Base-by-base conservation (phyloP, 1,284 basidiomycete species). In the Papiliotrema laurentii region DNA sequence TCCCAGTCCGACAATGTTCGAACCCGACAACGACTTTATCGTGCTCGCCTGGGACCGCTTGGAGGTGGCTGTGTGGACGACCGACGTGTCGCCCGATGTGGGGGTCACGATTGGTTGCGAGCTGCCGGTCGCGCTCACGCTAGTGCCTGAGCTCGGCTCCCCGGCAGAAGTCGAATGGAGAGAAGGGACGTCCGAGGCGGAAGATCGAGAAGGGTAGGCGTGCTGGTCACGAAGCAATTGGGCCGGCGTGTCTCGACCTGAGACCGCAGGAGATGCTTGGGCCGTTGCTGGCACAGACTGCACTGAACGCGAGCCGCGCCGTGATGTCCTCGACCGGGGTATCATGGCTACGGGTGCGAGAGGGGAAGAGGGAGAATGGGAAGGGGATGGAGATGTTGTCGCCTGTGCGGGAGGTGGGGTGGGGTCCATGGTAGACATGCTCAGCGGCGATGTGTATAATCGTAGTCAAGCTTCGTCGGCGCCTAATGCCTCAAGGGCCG, bases 341-440 rank as follows among this genome's bases (percentile, higher is more conserved):
- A 42, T 26, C 40, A 42, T 42, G 40, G 40, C 26, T 16, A 42
- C 26, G 16, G 40, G 40, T 4, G 40, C 40, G 10, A 42, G 24
- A 19, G 40, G 40, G 26, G 40, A 42, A 6, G 40, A n/a, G n/a
- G n/a, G n/a, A n/a, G n/a, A n/a, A n/a, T n/a, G n/a, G n/a, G n/a
- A n/a, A n/a, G n/a, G n/a, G n/a, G n/a, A n/a, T n/a, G n/a, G n/a
- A n/a, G n/a, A n/a, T n/a, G n/a, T n/a, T n/a, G n/a, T n/a, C n/a
- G n/a, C n/a, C n/a, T n/a, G n/a, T n/a, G n/a, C n/a, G n/a, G n/a
- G n/a, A n/a, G n/a, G n/a, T n/a, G n/a, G n/a, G n/a, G n/a, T n/a
- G n/a, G n/a, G n/a, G n/a, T n/a, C n/a, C n/a, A n/a, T n/a, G n/a
- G n/a, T n/a, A n/a, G n/a, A n/a, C n/a, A n/a, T n/a, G n/a, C n/a